Base-by-base conservation (phyloP, 73 alveolate genomes). In the Stentor roeselii region DNA sequence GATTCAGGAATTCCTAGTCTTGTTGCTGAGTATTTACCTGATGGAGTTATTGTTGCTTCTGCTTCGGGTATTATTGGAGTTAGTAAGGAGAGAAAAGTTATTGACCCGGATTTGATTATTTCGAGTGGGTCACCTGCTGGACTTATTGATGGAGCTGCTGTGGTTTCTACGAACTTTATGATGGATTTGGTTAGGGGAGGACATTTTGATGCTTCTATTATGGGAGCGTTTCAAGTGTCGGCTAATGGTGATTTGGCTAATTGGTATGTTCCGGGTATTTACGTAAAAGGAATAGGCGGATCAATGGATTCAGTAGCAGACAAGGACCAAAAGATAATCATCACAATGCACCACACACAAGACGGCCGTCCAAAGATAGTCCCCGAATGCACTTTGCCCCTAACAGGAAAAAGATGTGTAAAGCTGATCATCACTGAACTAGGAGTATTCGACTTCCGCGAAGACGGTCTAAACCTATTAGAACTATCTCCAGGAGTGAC, bases 261-360 rank as follows among this genome's bases (percentile, higher is more conserved):
- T 84, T 96, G 99, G 99, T 91, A 93, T 82, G 92, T 95, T 78
- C 99, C 99, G 42, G 98, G 98, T 41, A 92, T 93, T 87, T 78
- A 91, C 93, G 98, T 95, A 14, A 90, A 94, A 87, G 98, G 98
- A 59, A 91, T 93, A 93, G 96, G 96, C 37, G 95, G 97, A 42
- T 94, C 96, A 75, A 91, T 93, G 96, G 98, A 93, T 83, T 83
- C 92, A 31, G 96, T 93, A 75, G 60, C 90, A 59, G 86, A 92
- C n/a, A 93, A 87, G 34, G 78, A 86, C 77, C 86, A 82, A 58
- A 84, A 88, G 32, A 82, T 86, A 15, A 90, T 91, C 15, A 89
- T 86, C 32, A 91, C 92, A 95, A 90, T 88, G 38, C 94, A 89
- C 84, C 75, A 39, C n/a, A 90, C 90, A 1, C 60, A 41, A 59